phyloP scores from a whole-genome alignment of 306 rosid genomes.

The Gastrolobium villosum region DNA sequence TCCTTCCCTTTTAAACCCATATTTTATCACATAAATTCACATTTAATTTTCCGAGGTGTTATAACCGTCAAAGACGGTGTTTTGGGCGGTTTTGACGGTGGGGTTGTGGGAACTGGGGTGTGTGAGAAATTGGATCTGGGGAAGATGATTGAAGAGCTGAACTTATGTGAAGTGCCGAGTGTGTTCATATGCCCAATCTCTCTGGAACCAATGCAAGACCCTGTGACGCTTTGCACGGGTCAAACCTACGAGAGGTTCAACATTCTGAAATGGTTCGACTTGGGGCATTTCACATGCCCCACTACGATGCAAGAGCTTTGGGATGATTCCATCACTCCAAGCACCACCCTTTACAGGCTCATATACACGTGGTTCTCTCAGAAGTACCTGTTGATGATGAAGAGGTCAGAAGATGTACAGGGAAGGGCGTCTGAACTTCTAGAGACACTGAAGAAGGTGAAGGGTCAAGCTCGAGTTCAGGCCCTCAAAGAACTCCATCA shows the following conservation, averaged over 20 bases:
- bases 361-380: conserved; percentile 77
- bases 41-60: too few relatives aligned
- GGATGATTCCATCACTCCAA: conserved; percentile 83
- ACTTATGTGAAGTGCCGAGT: conserved; percentile 70
- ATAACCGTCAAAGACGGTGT: conserved; percentile 85
- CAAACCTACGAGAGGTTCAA: conserved; percentile 85
- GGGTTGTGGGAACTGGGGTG: conserved; percentile 52
- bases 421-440: conserved; percentile 78
- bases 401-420: conserved; percentile 80
- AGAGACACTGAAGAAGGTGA: conserved; percentile 73
- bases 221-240: conserved; percentile 85
- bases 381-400: conserved; percentile 76
- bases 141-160: conserved; percentile 82
- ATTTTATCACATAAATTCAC: too few relatives aligned
- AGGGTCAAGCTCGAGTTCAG: conserved; percentile 80
- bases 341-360: conserved; percentile 69
- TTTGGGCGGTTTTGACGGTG: conserved; percentile 67
- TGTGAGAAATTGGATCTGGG: conserved; percentile 78
- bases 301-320: conserved; percentile 92
- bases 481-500: conserved; percentile 79
- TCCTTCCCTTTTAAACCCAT: too few relatives aligned
- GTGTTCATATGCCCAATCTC: conserved; percentile 91
- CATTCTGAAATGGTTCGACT: conserved; percentile 79
- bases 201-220: conserved; percentile 88
- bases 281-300: conserved; percentile 82